Evolutionary conservation across 2,329 filamentous ascomycete genomes (phyloP), one percentile per base, ranked within the genome.

Genomic region (Fragosphaeria purpurea): DNA sequence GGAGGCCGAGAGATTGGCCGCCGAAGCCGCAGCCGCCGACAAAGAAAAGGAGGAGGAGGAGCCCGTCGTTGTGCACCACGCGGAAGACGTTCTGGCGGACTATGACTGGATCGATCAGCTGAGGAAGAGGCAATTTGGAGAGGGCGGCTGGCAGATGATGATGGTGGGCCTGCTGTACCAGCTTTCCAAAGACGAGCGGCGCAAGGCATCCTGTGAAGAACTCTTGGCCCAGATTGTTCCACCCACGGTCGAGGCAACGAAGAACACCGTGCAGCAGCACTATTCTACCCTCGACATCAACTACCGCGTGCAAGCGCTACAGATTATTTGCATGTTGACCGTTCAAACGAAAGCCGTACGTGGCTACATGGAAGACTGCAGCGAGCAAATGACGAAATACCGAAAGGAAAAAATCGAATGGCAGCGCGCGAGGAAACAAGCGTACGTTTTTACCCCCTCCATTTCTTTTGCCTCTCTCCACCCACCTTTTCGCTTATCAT

Each of bases 391-490:
- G 90, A 98, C 93, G 2, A 81, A 83, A 50, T 88, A 94, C 62
- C 83, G 93, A 46, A 98, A 98, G 67, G 86, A 94, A 63, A 96
- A 95, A 70, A 95, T 96, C 54, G 88, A 95, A 57, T 85, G 82
- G 67, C 91, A 97, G 68, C 80, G 89, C 57, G 80, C 86, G 58
- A 82, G 86, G 56, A 83, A 83, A 58, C 74, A 78, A 65, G 71
- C 73, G 78, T 83, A 70, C 67, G 79, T 75, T 6, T 39, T 41
- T 33, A 22, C 22, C 22, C 22, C 22, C 22, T 22, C 8, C 11
- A 7, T 31, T 13, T 40, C 8, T n/a, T 37, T 7, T 4, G 4
- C 32, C 35, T 32, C 5, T 34, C 40, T 37, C 6, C 7, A 4
- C 3, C 8, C 12, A 5, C 37, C 6, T 13, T 12, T 12, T 6